Percentiles rank a stretch among this genome's conserved stretches.
Evolutionary conservation across 192 early-diverging fungal genomes (phyloP).

Genomic region (Powellomyces hirtus): DNA sequence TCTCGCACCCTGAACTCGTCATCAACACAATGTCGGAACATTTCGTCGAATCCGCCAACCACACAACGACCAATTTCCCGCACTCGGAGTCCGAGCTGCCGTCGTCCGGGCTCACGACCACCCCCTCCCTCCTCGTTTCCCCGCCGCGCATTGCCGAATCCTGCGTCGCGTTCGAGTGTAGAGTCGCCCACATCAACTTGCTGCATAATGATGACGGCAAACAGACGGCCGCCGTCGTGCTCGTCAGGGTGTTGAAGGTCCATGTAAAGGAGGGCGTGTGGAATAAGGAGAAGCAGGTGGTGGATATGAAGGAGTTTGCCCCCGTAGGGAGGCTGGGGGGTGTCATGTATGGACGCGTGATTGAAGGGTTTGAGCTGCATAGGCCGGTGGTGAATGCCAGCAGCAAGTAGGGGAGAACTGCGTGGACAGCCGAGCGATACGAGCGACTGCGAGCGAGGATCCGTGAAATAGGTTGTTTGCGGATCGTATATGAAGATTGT

Average conservation of each 20-base stretch:
- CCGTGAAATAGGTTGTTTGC: no score
- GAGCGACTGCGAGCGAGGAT: no score
- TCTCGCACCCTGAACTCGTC: constrained; percentile 43
- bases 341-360: constrained; percentile 36
- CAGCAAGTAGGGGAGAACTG: no score
- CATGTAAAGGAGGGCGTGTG: constrained; percentile 36
- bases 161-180: constrained; percentile 44
- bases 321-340: constrained; percentile 44
- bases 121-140: constrained; percentile 25
- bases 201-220: constrained; percentile 28
- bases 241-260: constrained; percentile 38
- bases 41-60: constrained; percentile 49
- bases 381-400: no score
- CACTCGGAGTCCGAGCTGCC: constrained; percentile 29
- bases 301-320: constrained; percentile 30
- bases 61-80: constrained; percentile 43
- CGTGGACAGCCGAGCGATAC: no score
- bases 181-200: constrained; percentile 32
- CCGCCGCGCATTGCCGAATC: constrained; percentile 34
- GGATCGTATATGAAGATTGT: no score
- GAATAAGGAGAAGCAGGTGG: constrained; percentile 24
- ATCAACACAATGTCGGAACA: constrained; percentile 52
- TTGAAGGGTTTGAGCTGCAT: constrained; percentile 33
- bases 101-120: constrained; percentile 37
- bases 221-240: constrained; percentile 35